A percentile compares a stretch with the other conserved stretches of the same genome.
Conservation (phyloP, 2,329 filamentous ascomycete genomes). For the Coniochaeta prunicola region DNA sequence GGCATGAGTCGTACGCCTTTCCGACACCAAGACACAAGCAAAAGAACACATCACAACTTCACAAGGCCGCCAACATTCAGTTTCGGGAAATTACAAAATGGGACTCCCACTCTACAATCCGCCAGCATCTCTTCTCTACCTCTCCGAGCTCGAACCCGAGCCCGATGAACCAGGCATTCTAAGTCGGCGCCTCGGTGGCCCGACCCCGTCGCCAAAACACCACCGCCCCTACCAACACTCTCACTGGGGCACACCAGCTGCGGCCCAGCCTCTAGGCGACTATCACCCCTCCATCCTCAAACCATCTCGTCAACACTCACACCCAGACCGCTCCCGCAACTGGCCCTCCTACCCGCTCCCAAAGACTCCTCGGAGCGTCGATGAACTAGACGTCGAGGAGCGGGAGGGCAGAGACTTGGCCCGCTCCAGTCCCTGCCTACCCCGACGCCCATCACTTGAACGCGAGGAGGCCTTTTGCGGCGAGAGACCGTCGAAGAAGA, state of each 20-base stretch:
- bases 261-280: neutral
- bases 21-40: neutral
- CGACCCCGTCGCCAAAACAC: neutral
- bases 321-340: neutral
- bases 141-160: neutral
- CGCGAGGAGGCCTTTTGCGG: conserved; percentile 40
- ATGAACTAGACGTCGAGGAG: neutral
- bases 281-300: neutral
- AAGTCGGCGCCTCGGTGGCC: neutral
- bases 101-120: neutral
- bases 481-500: conserved; percentile 25
- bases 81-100: neutral
- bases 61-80: neutral
- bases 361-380: neutral
- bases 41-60: neutral
- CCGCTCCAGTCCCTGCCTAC: conserved; percentile 23
- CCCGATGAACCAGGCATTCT: neutral
- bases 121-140: neutral
- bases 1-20: neutral
- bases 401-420: conserved; percentile 23
- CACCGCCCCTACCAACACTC: neutral
- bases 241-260: neutral
- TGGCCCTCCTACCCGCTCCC: neutral
- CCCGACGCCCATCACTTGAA: conserved; percentile 31
- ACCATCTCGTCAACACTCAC: neutral